Conservation (phyloP, 495 filamentous ascomycete genomes). For the Penicillium nucicola region DNA sequence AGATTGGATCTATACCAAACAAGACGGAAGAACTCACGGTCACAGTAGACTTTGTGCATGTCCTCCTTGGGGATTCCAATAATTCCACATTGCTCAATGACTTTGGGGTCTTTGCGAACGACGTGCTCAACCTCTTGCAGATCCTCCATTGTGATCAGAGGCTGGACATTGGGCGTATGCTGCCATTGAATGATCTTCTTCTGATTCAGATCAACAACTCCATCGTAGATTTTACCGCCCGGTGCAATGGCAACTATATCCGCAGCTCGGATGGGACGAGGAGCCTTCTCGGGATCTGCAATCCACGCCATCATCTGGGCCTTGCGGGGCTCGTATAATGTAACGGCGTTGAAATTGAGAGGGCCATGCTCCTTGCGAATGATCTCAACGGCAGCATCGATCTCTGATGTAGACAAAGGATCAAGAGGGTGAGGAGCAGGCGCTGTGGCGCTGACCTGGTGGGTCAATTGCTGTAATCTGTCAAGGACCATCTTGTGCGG, state of each 20-base stretch:
- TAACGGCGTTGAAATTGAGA: constrained; percentile 84
- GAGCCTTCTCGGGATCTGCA: constrained; percentile 53
- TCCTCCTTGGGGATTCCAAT: constrained; percentile 82
- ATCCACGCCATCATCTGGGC: constrained; percentile 84
- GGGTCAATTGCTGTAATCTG: constrained; percentile 63
- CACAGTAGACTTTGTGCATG: constrained; percentile 91
- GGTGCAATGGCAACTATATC: constrained; percentile 85
- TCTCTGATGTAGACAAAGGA: constrained; percentile 74
- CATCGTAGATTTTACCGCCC: constrained; percentile 81
- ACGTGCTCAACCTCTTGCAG: constrained; percentile 82
- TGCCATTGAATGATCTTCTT: constrained; percentile 75
- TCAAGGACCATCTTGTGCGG: constrained; percentile 57
- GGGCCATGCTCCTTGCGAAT: constrained; percentile 68
- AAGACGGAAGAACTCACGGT: constrained; percentile 53
- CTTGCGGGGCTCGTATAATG: constrained; percentile 86
- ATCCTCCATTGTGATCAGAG: constrained; percentile 94
- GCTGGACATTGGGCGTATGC: constrained; percentile 75
- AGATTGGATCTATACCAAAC: not conserved
- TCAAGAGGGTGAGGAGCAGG: constrained; percentile 76
- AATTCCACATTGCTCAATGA: constrained; percentile 88
- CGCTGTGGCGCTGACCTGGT: constrained; percentile 57
- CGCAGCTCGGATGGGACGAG: constrained; percentile 69
- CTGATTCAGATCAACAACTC: constrained; percentile 71
- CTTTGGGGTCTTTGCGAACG: constrained; percentile 75
- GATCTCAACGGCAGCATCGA: constrained; percentile 68